Conservation (phyloP, 2,329 filamentous ascomycete genomes). For the Fusarium humuli region DNA sequence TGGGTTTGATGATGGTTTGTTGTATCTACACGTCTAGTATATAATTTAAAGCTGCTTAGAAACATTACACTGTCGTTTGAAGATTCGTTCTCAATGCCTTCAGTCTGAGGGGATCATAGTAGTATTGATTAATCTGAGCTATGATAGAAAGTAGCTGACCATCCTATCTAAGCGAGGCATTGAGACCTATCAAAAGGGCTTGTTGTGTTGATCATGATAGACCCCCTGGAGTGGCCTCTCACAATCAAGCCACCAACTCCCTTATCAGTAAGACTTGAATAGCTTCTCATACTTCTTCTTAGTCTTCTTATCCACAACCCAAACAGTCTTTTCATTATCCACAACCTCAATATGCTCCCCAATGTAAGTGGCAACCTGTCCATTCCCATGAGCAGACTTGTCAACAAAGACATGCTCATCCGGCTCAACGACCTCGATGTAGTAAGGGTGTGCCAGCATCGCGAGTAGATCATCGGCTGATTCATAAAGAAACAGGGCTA, state of each 20-base stretch:
- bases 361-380: slow-evolving; percentile 47
- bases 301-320: slow-evolving; percentile 36
- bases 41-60: background rate
- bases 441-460: slow-evolving; percentile 48
- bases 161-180: background rate
- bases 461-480: slow-evolving; percentile 37
- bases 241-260: no score
- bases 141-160: rapidly evolving
- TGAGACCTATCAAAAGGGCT: background rate
- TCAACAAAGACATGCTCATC: slow-evolving; percentile 49
- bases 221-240: no score
- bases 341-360: slow-evolving; percentile 45
- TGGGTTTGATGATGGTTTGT: background rate
- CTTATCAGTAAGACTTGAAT: slow-evolving; percentile 38
- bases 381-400: slow-evolving; percentile 43
- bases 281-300: slow-evolving; percentile 39
- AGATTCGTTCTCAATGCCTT: rapidly evolving
- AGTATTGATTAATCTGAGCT: background rate
- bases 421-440: slow-evolving; percentile 45
- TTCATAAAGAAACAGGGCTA: slow-evolving; percentile 49
- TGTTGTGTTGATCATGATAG: background rate
- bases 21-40: background rate
- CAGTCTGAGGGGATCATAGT: background rate
- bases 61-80: background rate
- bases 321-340: slow-evolving; percentile 39